A percentile compares a stretch with the other conserved stretches of the same genome.
Conservation (phyloP, 148 eudicot genomes). For the Rhododendron williamsianum region DNA sequence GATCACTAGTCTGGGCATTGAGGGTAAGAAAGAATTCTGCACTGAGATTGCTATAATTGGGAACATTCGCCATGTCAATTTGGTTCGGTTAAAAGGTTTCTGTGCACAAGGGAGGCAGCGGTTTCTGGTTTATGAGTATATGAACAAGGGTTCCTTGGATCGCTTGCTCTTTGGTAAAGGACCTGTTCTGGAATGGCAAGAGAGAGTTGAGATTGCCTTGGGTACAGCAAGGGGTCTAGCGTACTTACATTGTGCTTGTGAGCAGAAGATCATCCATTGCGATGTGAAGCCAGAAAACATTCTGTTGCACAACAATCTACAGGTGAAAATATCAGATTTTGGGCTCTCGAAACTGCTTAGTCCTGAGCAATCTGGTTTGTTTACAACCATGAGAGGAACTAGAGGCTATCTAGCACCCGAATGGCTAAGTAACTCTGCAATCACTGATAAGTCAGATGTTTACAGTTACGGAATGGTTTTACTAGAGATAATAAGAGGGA, state of each 20-base stretch:
- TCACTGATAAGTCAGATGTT: too few species aligned
- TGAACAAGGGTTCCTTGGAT: conserved; percentile 57
- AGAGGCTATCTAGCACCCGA: too few species aligned
- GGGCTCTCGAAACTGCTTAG: conserved; percentile 64
- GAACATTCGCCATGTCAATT: conserved; percentile 30
- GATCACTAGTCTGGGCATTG: conserved; percentile 45
- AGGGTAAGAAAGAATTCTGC: conserved; percentile 67
- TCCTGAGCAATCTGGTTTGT: conserved; percentile 56
- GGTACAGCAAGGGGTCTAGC: conserved; percentile 77
- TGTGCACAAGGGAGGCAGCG: conserved; percentile 42
- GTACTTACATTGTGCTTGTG: conserved; percentile 65
- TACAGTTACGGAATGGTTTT: conserved; percentile 59
- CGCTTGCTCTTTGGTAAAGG: conserved; percentile 51
- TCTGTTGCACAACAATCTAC: too few species aligned
- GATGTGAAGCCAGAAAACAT: conserved; percentile 36
- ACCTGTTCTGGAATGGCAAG: conserved; percentile 75
- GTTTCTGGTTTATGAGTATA: too few species aligned
- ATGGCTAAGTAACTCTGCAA: too few species aligned
- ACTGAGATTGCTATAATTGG: conserved; percentile 42
- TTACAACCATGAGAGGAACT: conserved; percentile 86
- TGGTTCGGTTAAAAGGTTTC: conserved; percentile 64
- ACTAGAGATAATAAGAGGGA: conserved; percentile 65
- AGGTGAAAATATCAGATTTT: conserved; percentile 16
- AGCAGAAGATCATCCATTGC: conserved; percentile 66
- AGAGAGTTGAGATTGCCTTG: conserved; percentile 54